Base-by-base conservation (phyloP, 23 red algal species). In the Pyropia haitanensis region DNA sequence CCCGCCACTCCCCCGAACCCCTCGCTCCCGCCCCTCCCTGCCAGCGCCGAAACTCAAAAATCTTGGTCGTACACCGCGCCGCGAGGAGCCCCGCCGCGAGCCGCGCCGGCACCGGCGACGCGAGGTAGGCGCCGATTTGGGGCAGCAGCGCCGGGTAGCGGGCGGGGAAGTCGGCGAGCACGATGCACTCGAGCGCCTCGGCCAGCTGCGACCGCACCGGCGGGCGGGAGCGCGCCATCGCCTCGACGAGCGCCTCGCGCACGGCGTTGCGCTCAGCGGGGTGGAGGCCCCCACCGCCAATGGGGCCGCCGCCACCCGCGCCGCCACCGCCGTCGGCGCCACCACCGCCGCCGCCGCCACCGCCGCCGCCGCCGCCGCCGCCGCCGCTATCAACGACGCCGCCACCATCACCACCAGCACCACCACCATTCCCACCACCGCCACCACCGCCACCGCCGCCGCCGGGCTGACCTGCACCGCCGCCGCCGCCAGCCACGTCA, bases 81-180 rank as follows among this genome's bases (percentile, higher is more conserved):
- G 77, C 77, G 48, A 72, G 31, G 3, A 81, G 58, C 5, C 27
- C 77, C 3, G 66, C 77, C 18, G 54, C 54, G 14, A 81, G 28
- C 0, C 48, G 33, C 14, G 27, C 23, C 15, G 51, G 30, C 18
- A 34, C 67, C 27, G 27, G n/a, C 15, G 77, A 27, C 49, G 44
- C 19, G 33, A 81, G 68, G 9, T 19, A 18, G 29, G 51, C 28
- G 24, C 70, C 18, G 50, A 81, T 57, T 14, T 29, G 21, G 21
- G 20, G 67, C 12, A 81, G 26, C 18, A 81, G 56, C 19, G 20
- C 52, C 28, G 77, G 67, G 28, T 61, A 81, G 13, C 55, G 65
- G 12, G 58, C 30, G 14, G 77, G 77, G 25, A 81, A 81, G 20
- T 81, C 77, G 14, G 69, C 31, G 69, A 24, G 18, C 19, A 81